phyloP scores from a whole-genome alignment of 352 stramenopile genomes.

The Phytophthora podocarpi region DNA sequence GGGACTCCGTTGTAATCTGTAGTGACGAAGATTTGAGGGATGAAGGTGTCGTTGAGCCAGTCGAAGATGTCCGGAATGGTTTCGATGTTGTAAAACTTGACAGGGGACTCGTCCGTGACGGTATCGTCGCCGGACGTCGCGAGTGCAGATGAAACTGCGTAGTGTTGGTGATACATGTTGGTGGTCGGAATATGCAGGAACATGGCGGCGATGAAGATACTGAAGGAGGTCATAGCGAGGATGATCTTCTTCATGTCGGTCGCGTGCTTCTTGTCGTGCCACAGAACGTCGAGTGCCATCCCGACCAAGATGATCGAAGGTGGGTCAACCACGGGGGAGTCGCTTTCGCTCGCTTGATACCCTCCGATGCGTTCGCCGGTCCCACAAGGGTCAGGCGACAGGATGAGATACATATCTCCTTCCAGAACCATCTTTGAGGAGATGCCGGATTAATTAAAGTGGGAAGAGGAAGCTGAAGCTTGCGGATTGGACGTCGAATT shows the following conservation, averaged over 20 bases:
- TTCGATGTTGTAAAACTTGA: conserved; percentile 56
- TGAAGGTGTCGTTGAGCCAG: conserved; percentile 51
- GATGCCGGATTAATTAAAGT: no score
- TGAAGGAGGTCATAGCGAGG: conserved; percentile 43
- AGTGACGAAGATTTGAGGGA: conserved; percentile 51
- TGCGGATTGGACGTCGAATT: conserved; percentile 17
- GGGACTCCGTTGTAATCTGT: conserved; percentile 46
- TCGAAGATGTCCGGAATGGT: conserved; percentile 43
- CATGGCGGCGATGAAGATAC: conserved; percentile 47
- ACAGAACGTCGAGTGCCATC: conserved; percentile 43
- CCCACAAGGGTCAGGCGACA: conserved; percentile 29
- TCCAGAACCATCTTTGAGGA: conserved; percentile 14
- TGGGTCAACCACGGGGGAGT: conserved; percentile 1
- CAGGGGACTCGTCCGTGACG: conserved; percentile 38
- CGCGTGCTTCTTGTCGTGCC: conserved; percentile 47
- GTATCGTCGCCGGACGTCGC: conserved; percentile 52
- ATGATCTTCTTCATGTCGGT: conserved; percentile 42
- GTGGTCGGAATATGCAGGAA: conserved; percentile 47
- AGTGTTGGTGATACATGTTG: conserved; percentile 38
- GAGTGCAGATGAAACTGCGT: conserved; percentile 36
- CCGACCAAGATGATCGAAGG: conserved; percentile 14
- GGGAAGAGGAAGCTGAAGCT: no score
- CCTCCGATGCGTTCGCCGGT: conserved; percentile 10
- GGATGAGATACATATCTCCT: conserved; percentile 33
- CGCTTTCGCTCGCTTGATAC: conserved; percentile 10